Conservation (phyloP, 495 filamentous ascomycete species). For the Neurospora intermedia region DNA sequence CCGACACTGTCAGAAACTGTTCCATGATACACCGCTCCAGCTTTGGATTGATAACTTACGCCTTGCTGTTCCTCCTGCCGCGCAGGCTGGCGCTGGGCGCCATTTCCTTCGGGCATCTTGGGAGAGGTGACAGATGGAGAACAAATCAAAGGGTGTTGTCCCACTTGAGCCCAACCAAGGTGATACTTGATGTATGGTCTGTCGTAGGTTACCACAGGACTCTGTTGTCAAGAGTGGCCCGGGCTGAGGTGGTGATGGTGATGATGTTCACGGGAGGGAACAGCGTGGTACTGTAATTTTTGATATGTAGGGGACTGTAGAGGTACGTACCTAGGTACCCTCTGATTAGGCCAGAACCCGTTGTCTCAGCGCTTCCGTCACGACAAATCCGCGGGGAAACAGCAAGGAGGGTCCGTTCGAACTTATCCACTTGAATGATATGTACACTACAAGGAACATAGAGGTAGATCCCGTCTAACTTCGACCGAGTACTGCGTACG, state of each 20-base stretch:
- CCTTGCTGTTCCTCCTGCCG: slow-evolving; percentile 23
- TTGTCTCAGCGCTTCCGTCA: neutral
- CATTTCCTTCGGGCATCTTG: slow-evolving; percentile 29
- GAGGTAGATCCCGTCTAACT: too few species aligned
- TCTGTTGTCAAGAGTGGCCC: neutral
- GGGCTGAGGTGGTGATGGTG: neutral
- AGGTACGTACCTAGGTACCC: neutral
- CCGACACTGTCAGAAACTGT: slow-evolving; percentile 10
- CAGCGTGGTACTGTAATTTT: neutral
- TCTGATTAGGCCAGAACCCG: neutral
- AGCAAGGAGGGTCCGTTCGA: neutral
- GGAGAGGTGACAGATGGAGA: neutral
- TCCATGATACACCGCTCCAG: neutral
- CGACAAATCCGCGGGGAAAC: neutral
- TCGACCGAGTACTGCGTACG: neutral
- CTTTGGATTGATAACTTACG: slow-evolving; percentile 19
- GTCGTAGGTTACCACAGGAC: neutral
- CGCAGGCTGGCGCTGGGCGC: slow-evolving; percentile 17
- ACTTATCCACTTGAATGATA: neutral
- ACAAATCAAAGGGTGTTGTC: neutral
- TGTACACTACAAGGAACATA: neutral
- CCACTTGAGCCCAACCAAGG: neutral
- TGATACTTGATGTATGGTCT: neutral
- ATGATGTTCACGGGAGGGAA: neutral
- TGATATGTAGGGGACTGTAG: neutral